These are phyloP conservation scores for Ilyonectria sp. DNA, from an alignment of 2,329 filamentous ascomycete genomes.

Conservation along the genomic window DNA sequence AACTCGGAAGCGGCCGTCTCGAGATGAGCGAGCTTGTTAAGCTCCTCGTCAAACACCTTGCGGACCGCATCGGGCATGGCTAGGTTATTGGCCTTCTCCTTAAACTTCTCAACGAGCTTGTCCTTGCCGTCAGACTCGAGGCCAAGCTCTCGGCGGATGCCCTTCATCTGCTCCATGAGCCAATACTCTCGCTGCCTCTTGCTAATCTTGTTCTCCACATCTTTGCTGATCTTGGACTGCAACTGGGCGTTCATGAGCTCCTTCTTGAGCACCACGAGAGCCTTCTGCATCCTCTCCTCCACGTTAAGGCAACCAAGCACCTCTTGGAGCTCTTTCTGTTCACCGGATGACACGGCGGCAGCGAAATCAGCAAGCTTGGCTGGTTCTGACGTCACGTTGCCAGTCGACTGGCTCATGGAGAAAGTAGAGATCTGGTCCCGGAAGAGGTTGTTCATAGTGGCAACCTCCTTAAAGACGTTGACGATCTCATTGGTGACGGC, in stretches of 20 bases:
- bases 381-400: slow-evolving; percentile 95
- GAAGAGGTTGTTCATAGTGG: slow-evolving; percentile 93
- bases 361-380: slow-evolving; percentile 97
- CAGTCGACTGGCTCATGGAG: slow-evolving; percentile 93
- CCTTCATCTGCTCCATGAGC: slow-evolving; percentile 99
- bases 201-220: slow-evolving; percentile 97
- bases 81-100: slow-evolving; percentile 92
- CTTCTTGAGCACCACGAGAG: slow-evolving; percentile 93
- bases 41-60: slow-evolving; percentile 98
- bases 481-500: slow-evolving; percentile 98
- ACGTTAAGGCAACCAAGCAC: slow-evolving; percentile 91
- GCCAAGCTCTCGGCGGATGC: slow-evolving; percentile 93
- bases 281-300: slow-evolving; percentile 92
- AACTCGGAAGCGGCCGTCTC: slow-evolving; percentile 98
- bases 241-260: slow-evolving; percentile 98
- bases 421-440: slow-evolving; percentile 98
- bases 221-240: slow-evolving; percentile 97
- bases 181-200: slow-evolving; percentile 98
- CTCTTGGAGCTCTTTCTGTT: slow-evolving; percentile 92
- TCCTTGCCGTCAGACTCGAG: slow-evolving; percentile 99
- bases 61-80: slow-evolving; percentile 97
- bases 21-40: slow-evolving; percentile 96
- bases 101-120: slow-evolving; percentile 97
- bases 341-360: slow-evolving; percentile 94
- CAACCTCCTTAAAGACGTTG: slow-evolving; percentile 98